These are phyloP conservation scores for Aspergillus flavus DNA, from an alignment of 2,329 filamentous ascomycete genomes.

Conservation along the genomic window DNA sequence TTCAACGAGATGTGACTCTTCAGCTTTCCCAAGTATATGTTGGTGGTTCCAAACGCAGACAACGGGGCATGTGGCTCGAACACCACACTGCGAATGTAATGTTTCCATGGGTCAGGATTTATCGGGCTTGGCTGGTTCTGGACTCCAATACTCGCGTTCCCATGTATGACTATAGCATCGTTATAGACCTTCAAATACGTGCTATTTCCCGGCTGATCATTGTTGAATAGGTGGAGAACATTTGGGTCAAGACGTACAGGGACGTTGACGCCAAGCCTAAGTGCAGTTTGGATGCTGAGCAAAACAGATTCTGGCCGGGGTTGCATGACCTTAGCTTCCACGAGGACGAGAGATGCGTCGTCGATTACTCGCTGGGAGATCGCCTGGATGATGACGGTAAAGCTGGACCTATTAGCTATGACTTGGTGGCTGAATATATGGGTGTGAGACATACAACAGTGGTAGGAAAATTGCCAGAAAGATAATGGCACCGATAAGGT, in stretches of 20 bases:
- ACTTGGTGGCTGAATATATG: not conserved
- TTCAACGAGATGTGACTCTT: slow-evolving; percentile 24
- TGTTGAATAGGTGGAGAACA: slow-evolving; percentile 19
- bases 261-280: slow-evolving; percentile 23
- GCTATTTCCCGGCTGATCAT: slow-evolving; percentile 15
- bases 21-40: slow-evolving; percentile 7
- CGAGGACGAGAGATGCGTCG: slow-evolving; percentile 44
- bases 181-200: slow-evolving; percentile 9
- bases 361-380: slow-evolving; percentile 51
- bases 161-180: slow-evolving; percentile 20
- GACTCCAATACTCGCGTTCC: slow-evolving; percentile 26
- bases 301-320: slow-evolving; percentile 24
- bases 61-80: slow-evolving; percentile 2
- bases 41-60: slow-evolving; percentile 1
- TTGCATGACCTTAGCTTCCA: slow-evolving; percentile 20
- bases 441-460: slow-evolving; percentile 20
- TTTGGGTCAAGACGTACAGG: slow-evolving; percentile 23
- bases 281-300: slow-evolving; percentile 22
- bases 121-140: slow-evolving; percentile 9
- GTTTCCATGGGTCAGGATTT: not conserved
- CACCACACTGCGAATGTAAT: slow-evolving; percentile 1
- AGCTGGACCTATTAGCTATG: slow-evolving; percentile 34
- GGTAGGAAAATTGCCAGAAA: slow-evolving; percentile 29
- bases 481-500: slow-evolving; percentile 21
- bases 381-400: slow-evolving; percentile 51